Evolutionary conservation across 1,139 yeast species (phyloP).

Genomic region (Suhomyces yuchorum): DNA sequence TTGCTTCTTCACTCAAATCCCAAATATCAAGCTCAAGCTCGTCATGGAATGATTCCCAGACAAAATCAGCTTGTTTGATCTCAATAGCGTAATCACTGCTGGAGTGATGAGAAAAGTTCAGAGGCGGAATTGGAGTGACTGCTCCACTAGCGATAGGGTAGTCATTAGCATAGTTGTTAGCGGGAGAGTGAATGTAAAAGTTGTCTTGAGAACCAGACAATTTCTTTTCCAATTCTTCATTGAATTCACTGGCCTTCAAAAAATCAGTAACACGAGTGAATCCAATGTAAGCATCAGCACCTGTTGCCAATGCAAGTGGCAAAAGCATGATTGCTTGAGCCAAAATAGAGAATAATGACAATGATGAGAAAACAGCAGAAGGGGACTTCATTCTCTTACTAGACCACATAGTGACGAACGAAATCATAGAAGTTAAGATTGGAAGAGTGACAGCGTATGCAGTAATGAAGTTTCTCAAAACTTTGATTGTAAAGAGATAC

Average conservation of each 20-base stretch:
- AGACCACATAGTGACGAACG: constrained; percentile 48
- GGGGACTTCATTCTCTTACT: constrained; percentile 35
- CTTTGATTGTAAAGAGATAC: constrained; percentile 45
- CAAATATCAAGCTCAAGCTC: constrained; percentile 31
- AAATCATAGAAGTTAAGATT: constrained; percentile 21
- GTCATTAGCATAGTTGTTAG: constrained; percentile 13
- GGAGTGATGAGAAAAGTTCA: background rate
- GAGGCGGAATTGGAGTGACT: background rate
- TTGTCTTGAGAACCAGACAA: constrained; percentile 19
- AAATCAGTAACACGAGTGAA: constrained; percentile 49
- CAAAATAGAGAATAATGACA: constrained; percentile 53
- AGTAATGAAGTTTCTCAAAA: constrained; percentile 46
- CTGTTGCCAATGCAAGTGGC: constrained; percentile 56
- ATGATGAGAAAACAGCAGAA: constrained; percentile 52
- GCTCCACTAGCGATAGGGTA: constrained; percentile 6
- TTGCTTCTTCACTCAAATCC: constrained; percentile 25
- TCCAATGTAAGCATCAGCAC: constrained; percentile 57
- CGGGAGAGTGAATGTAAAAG: constrained; percentile 16
- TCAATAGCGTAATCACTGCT: constrained; percentile 22
- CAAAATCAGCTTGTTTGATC: constrained; percentile 34
- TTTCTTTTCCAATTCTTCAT: constrained; percentile 25
- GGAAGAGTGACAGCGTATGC: constrained; percentile 47
- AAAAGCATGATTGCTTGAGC: constrained; percentile 54
- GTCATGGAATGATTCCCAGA: constrained; percentile 40
- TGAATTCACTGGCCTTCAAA: constrained; percentile 42